phyloP scores from a whole-genome alignment of 139 green algal genomes.

The Chlamydomonas schloesseri region DNA sequence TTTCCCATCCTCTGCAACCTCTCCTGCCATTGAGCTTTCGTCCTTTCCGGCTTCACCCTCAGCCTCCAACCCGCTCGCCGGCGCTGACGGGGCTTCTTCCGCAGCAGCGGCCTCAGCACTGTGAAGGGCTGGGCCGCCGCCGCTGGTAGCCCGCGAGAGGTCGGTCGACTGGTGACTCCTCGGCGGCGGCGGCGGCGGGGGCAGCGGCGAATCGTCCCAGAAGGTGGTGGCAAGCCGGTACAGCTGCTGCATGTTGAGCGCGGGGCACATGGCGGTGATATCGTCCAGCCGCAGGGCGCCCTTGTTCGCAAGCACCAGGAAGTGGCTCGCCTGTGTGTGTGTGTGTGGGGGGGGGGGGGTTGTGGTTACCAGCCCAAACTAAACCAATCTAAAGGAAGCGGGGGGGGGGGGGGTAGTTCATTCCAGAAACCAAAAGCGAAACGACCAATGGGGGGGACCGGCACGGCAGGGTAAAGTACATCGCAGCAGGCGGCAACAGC shows the following conservation, averaged over 20 bases:
- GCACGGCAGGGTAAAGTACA: too few species aligned
- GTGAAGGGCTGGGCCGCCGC: not conserved
- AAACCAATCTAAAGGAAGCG: too few species aligned
- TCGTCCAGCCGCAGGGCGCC: slow-evolving; percentile 43
- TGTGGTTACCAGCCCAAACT: too few species aligned
- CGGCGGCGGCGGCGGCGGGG: not conserved
- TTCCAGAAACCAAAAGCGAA: too few species aligned
- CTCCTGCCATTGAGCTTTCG: not conserved
- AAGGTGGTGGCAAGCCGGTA: slow-evolving; percentile 64
- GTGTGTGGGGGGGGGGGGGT: too few species aligned
- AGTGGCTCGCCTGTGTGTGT: slow-evolving; percentile 45
- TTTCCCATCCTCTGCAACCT: not conserved
- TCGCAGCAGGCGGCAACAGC: too few species aligned
- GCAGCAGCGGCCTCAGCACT: not conserved
- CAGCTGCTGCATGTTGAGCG: slow-evolving; percentile 60
- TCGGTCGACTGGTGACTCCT: not conserved
- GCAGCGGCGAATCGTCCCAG: slow-evolving; percentile 49
- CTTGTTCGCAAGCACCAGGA: slow-evolving; percentile 55
- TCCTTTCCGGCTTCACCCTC: not conserved
- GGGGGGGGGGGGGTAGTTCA: too few species aligned
- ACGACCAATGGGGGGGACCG: too few species aligned
- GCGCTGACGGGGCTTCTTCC: not conserved
- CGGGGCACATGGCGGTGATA: slow-evolving; percentile 51
- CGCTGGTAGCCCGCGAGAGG: not conserved
- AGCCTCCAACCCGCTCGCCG: not conserved